Evolutionary conservation across 2,329 filamentous ascomycete genomes (phyloP).

Genomic region (Penicillium fuscoglaucum): DNA sequence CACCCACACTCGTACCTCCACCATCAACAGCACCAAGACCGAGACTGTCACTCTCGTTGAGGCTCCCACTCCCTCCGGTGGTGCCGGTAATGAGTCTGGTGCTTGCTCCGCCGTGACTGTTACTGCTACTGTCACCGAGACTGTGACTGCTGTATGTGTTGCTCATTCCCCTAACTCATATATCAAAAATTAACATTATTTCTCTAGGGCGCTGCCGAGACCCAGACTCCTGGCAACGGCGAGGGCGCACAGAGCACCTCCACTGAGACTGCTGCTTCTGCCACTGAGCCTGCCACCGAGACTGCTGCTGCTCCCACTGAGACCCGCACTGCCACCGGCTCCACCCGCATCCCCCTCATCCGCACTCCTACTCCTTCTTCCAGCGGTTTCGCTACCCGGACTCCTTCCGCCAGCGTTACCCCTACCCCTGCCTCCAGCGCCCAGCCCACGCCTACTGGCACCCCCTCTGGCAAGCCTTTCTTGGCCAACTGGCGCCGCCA

Average conservation of each 20-base stretch:
- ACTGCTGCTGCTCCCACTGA: not conserved
- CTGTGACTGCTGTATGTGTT: constrained; percentile 38
- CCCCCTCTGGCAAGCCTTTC: constrained; percentile 29
- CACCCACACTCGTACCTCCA: constrained; percentile 24
- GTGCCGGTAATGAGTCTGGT: constrained; percentile 14
- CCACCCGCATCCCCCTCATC: constrained; percentile 16
- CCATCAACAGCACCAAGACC: constrained; percentile 32
- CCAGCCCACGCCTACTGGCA: constrained; percentile 16
- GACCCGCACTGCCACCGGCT: constrained; percentile 17
- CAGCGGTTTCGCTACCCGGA: constrained; percentile 36
- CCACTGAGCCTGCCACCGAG: constrained; percentile 1
- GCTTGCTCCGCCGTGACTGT: constrained; percentile 28
- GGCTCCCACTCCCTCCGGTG: constrained; percentile 17
- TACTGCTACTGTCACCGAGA: constrained; percentile 37
- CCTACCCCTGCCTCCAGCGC: constrained; percentile 5
- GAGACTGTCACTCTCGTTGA: constrained; percentile 29
- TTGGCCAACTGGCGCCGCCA: constrained; percentile 31
- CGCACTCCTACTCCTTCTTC: constrained; percentile 10
- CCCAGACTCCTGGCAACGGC: not conserved
- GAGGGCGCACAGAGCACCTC: constrained; percentile 4
- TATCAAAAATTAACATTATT: not conserved
- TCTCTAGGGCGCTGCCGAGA: constrained; percentile 8
- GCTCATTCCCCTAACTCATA: not conserved
- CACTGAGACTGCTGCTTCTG: constrained; percentile 7
- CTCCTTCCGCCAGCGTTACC: constrained; percentile 10